Evolutionary conservation across 495 filamentous ascomycete species (phyloP).

Genomic region (Aspergillus sclerotioniger): DNA sequence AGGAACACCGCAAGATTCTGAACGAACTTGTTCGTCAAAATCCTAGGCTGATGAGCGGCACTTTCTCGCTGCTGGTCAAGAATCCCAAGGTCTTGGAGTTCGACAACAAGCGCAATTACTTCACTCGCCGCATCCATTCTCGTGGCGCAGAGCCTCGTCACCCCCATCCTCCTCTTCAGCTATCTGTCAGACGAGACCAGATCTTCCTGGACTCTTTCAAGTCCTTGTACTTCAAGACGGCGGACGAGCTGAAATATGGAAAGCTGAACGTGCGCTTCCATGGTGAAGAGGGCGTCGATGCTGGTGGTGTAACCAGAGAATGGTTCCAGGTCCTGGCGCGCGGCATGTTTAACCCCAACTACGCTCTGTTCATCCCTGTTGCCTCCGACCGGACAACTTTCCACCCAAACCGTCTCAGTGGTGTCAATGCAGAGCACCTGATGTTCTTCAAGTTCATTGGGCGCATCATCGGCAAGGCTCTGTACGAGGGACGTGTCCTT

Average conservation of each 20-base stretch:
- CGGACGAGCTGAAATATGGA: conserved; percentile 95
- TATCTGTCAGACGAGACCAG: conserved; percentile 86
- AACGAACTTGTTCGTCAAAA: conserved; percentile 97
- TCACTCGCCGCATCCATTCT: conserved; percentile 85
- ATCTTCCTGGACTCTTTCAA: conserved; percentile 99
- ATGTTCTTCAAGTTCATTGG: conserved; percentile 99
- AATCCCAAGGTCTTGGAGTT: conserved; percentile 99
- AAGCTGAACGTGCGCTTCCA: conserved; percentile 98
- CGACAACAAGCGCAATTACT: conserved; percentile 99
- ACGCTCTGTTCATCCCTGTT: conserved; percentile 92
- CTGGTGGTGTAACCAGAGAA: conserved; percentile 95
- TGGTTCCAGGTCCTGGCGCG: conserved; percentile 98
- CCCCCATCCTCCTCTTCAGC: conserved; percentile 74
- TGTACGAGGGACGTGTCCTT: conserved; percentile 93
- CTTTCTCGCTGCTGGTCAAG: conserved; percentile 91
- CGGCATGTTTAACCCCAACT: conserved; percentile 99
- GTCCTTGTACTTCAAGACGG: conserved; percentile 89
- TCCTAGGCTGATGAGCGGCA: conserved; percentile 96
- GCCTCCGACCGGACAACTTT: conserved; percentile 98
- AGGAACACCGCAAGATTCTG: conserved; percentile 96
- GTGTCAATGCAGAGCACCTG: conserved; percentile 91
- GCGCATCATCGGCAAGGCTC: conserved; percentile 95
- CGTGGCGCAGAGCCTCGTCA: conserved; percentile 64
- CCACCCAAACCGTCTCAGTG: conserved; percentile 92
- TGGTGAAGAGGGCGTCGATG: conserved; percentile 96